Evolutionary conservation across 257 asterid genomes (phyloP).

Genomic region (Gynochthodes officinalis): DNA sequence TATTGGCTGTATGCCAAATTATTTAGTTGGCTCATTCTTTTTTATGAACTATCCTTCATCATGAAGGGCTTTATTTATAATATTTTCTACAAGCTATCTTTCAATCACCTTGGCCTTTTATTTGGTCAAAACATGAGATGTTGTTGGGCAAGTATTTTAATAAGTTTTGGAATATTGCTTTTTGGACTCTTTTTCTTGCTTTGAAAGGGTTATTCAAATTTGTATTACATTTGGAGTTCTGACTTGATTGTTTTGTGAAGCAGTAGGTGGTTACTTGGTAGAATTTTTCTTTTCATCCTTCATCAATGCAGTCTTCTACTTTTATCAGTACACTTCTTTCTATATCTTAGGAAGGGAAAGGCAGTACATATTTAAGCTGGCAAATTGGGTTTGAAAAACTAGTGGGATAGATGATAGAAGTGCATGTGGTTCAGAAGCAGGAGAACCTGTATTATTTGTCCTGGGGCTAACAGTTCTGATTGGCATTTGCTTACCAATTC

Average conservation of each 20-base stretch:
- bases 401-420: neutral
- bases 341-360: neutral
- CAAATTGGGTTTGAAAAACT: neutral
- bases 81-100: neutral
- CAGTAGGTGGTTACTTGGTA: neutral
- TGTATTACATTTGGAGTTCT: too few relatives aligned
- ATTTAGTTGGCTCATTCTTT: too few relatives aligned
- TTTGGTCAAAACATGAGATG: neutral
- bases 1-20: neutral
- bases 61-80: neutral
- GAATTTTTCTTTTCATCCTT: neutral
- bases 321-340: neutral
- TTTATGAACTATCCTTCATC: too few relatives aligned
- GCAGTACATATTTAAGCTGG: neutral
- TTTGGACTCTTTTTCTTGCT: neutral
- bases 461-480: neutral
- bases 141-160: neutral
- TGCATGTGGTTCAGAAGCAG: neutral
- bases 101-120: neutral
- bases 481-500: neutral
- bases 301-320: too few relatives aligned
- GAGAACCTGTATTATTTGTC: neutral
- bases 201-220: neutral
- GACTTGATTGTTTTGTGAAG: too few relatives aligned
- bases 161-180: neutral